These are phyloP conservation scores for Lachnellula hyalina DNA, from an alignment of 2,329 filamentous ascomycete genomes.

Conservation along the genomic window DNA sequence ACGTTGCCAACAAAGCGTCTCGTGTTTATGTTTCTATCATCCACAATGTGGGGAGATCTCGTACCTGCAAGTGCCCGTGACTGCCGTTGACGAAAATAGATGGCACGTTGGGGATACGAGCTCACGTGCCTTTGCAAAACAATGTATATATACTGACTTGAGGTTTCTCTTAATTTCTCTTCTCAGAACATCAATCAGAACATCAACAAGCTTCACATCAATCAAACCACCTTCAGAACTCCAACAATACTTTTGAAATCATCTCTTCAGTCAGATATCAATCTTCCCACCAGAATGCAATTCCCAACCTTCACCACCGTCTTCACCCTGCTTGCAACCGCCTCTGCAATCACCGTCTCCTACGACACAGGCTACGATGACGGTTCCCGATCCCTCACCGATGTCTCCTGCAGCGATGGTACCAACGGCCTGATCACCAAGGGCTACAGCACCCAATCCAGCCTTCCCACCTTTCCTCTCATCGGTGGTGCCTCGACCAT, in stretches of 20 bases:
- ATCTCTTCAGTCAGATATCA: background rate
- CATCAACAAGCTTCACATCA: background rate
- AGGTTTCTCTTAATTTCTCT: background rate
- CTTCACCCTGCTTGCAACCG: conserved; percentile 36
- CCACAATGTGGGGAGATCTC: conserved; percentile 1
- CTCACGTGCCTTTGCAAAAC: background rate
- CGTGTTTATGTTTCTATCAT: background rate
- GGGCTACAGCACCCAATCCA: conserved; percentile 45
- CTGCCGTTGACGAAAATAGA: background rate
- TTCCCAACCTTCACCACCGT: conserved; percentile 37
- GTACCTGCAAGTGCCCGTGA: background rate
- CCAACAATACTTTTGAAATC: background rate
- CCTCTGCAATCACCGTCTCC: conserved; percentile 48
- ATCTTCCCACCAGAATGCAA: conserved; percentile 36
- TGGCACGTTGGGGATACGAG: background rate
- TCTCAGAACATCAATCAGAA: background rate
- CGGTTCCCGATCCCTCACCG: conserved; percentile 45
- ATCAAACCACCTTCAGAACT: too few relatives aligned
- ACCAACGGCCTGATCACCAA: conserved; percentile 59
- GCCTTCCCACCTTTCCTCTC: conserved; percentile 46
- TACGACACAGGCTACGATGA: conserved; percentile 71
- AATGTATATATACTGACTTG: background rate
- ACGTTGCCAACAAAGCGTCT: background rate
- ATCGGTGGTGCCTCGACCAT: conserved; percentile 50
- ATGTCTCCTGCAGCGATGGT: conserved; percentile 64